Evolutionary conservation across 305 asterid genomes (phyloP).

Genomic region (Rubia balearica): DNA sequence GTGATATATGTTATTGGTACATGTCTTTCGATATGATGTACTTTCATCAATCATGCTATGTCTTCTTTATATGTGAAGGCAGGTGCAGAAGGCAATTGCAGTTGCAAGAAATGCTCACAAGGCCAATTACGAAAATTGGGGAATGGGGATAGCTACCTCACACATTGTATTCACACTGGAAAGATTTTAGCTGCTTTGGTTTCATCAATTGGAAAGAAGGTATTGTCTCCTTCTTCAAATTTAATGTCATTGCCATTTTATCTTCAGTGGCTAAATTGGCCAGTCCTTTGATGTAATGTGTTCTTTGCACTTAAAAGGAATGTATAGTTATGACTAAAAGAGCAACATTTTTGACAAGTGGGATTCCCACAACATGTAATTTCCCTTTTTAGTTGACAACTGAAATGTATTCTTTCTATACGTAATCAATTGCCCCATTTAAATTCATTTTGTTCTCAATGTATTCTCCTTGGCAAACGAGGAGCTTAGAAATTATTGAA

Average conservation of each 20-base stretch:
- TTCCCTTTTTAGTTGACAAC: too few species aligned
- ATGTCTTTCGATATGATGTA: conserved; percentile 7
- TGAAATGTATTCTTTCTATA: too few species aligned
- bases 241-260: conserved; percentile 11
- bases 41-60: conserved; percentile 32
- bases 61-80: conserved; percentile 57
- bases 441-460: too few species aligned
- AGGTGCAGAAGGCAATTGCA: conserved; percentile 94
- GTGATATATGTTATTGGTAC: conserved; percentile 14
- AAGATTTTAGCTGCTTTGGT: conserved; percentile 74
- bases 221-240: conserved; percentile 31
- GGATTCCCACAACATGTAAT: too few species aligned
- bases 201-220: conserved; percentile 78
- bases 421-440: too few species aligned
- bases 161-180: conserved; percentile 94
- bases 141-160: conserved; percentile 53
- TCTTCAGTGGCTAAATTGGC: conserved; percentile 6
- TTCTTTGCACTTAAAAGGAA: neutral
- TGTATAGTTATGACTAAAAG: neutral
- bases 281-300: neutral
- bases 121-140: conserved; percentile 92
- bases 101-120: conserved; percentile 89
- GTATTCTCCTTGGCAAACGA: too few species aligned
- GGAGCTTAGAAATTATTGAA: too few species aligned
- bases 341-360: too few species aligned